Evolutionary conservation across 2,329 filamentous ascomycete species (phyloP).

Genomic region (Ophiognomonia clavigignenti-juglandacearum): DNA sequence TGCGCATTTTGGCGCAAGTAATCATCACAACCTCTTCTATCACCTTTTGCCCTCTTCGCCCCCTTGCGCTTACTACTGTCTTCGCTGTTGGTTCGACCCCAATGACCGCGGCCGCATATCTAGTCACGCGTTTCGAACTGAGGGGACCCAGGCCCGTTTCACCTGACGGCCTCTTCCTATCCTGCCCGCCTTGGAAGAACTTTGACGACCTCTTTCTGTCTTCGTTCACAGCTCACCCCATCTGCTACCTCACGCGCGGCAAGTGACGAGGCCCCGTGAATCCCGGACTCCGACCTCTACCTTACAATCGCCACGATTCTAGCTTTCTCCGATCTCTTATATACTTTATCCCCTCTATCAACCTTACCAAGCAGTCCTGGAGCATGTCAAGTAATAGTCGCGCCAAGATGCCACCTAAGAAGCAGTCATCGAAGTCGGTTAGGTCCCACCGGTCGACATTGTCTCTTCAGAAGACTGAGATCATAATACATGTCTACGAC

Average conservation of each 20-base stretch:
- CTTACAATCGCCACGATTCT: too few relatives aligned
- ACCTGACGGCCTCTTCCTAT: background rate
- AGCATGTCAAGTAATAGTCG: constrained; percentile 3
- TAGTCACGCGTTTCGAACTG: background rate
- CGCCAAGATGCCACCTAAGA: constrained; percentile 38
- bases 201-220: too few relatives aligned
- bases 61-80: background rate
- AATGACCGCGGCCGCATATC: background rate
- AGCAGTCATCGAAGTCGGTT: constrained; percentile 30
- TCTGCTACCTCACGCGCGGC: background rate
- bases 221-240: background rate
- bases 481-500: constrained; percentile 75
- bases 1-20: too few relatives aligned
- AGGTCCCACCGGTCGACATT: constrained; percentile 58
- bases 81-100: background rate
- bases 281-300: too few relatives aligned
- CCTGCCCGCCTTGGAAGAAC: background rate
- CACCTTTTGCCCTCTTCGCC: background rate
- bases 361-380: too few relatives aligned
- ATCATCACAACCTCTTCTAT: too few relatives aligned
- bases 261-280: background rate
- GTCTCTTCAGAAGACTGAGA: constrained; percentile 66
- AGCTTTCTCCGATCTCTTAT: too few relatives aligned
- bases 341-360: too few relatives aligned
- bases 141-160: background rate